Evolutionary conservation across 306 rosid species (phyloP), one percentile per base, ranked within the genome.

Genomic region (Quercus variabilis): DNA sequence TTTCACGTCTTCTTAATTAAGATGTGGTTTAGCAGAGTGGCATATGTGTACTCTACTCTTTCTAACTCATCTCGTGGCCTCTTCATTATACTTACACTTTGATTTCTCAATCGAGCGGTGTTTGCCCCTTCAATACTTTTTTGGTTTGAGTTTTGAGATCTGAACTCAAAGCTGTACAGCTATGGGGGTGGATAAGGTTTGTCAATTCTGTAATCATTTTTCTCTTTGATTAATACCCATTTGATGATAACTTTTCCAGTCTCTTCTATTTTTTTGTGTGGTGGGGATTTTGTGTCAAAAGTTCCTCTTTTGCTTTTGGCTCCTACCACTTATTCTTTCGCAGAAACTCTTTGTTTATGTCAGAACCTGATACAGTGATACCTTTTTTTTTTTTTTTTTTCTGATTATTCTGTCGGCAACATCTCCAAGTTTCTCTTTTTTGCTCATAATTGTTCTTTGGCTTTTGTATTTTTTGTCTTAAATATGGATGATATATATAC

Each of bases 171-270:
- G 46, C 60, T 76, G 83, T 80, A 2, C 65, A 74, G 46, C 60
- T 78, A 86, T 86, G 89, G 83, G 74, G 46, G 46, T 8, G 54
- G 90, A 87, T 80, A 87, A 85, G 90, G 90, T 87, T 70, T 19
- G 20, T 7, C 1, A 12, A 17, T 15, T 35, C 18, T 15, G 23
- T 35, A 7, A 17, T 28, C 2, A 20, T 8, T 30, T 13, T 33
- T 31, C 38, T 1, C 10, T 25, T 11, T 35, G 23, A 19, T 43
- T 21, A 51, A 46, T 12, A 71, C 38, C 58, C 74, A 46, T n/a
- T 71, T 14, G 51, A 65, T 18, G 19, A 26, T 33, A 65, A 41
- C 46, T 2, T 1, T 18, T 33, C 52, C 7, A 19, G 1, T 35
- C 52, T 33, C 4, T 20, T 31, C 8, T 41, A 15, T 41, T 2